Conservation (phyloP, 768 basidiomycete species). For the Macrocybe gigantea region DNA sequence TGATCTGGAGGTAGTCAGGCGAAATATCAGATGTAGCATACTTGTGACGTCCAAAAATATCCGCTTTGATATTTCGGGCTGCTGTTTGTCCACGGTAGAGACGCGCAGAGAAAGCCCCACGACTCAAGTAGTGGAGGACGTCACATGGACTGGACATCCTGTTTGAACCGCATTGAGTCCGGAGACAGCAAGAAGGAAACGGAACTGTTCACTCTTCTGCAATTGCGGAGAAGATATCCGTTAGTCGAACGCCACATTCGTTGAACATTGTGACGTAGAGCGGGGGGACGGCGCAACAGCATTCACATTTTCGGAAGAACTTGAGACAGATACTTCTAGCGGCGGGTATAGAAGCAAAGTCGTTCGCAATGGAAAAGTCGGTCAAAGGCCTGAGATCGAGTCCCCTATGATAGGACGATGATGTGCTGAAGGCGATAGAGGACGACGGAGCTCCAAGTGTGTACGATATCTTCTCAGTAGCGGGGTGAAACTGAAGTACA, state of each 20-base stretch:
- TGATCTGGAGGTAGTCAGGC: background rate
- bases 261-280: slow-evolving; percentile 7
- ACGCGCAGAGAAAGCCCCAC: slow-evolving; percentile 10
- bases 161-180: background rate
- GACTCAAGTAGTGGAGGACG: slow-evolving; percentile 7
- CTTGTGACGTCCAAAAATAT: slow-evolving; percentile 10
- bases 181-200: background rate
- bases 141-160: slow-evolving; percentile 11
- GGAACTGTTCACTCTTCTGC: slow-evolving; percentile 8
- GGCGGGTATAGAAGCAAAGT: slow-evolving; percentile 11
- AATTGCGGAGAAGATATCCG: slow-evolving; percentile 11
- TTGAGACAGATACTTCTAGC: slow-evolving; percentile 4
- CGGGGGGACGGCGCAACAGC: background rate
- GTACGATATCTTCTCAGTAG: too few relatives aligned
- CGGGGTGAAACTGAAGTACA: too few relatives aligned
- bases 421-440: too few relatives aligned
- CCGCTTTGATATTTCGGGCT: slow-evolving; percentile 9
- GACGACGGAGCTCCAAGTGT: too few relatives aligned
- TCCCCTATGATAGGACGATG: too few relatives aligned
- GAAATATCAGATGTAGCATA: background rate
- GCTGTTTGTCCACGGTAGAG: slow-evolving; percentile 9
- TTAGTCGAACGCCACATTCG: slow-evolving; percentile 10
- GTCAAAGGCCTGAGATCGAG: background rate
- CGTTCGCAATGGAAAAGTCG: slow-evolving; percentile 5
- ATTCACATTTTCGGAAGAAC: slow-evolving; percentile 1